A percentile compares a stretch with the other conserved stretches of the same genome.
These are phyloP conservation scores for Collybia mongolica DNA, from an alignment of 768 basidiomycete genomes.

Conservation along the genomic window DNA sequence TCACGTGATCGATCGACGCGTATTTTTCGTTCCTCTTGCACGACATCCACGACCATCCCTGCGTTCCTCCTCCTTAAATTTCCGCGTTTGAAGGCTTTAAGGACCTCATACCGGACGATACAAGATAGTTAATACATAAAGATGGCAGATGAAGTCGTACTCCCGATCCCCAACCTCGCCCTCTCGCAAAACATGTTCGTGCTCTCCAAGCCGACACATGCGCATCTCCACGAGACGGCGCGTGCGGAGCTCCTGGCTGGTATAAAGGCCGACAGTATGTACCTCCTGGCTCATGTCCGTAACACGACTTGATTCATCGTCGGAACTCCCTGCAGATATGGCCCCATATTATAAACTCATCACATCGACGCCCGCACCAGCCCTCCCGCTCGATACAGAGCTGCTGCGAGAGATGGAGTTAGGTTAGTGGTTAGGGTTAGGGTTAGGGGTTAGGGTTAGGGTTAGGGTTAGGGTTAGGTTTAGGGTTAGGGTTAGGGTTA, in stretches of 20 bases:
- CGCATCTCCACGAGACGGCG: slow-evolving; percentile 67
- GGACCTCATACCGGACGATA: too few species aligned
- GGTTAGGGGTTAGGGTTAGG: too few species aligned
- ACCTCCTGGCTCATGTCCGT: too few species aligned
- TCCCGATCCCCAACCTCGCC: slow-evolving; percentile 84
- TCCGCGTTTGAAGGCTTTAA: too few species aligned
- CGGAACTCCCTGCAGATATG: too few species aligned
- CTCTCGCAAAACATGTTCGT: slow-evolving; percentile 80
- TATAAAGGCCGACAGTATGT: slow-evolving; percentile 78
- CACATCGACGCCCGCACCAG: slow-evolving; percentile 49
- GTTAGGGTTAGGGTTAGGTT: too few species aligned
- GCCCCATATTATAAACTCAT: slow-evolving; percentile 74
- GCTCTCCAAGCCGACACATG: slow-evolving; percentile 60
- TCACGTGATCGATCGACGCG: background rate
- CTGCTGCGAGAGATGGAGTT: slow-evolving; percentile 61
- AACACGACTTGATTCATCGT: too few species aligned
- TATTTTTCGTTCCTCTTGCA: slow-evolving; percentile 9
- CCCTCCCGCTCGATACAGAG: slow-evolving; percentile 46
- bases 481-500: too few species aligned
- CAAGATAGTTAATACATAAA: too few species aligned
- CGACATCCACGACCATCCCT: slow-evolving; percentile 17
- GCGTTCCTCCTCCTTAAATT: too few species aligned
- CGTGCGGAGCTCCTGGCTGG: slow-evolving; percentile 64
- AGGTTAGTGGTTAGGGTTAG: too few species aligned
- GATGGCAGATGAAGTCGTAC: slow-evolving; percentile 85